Evolutionary conservation across 2,329 filamentous ascomycete genomes (phyloP).

Genomic region (Xylariaceae sp.): DNA sequence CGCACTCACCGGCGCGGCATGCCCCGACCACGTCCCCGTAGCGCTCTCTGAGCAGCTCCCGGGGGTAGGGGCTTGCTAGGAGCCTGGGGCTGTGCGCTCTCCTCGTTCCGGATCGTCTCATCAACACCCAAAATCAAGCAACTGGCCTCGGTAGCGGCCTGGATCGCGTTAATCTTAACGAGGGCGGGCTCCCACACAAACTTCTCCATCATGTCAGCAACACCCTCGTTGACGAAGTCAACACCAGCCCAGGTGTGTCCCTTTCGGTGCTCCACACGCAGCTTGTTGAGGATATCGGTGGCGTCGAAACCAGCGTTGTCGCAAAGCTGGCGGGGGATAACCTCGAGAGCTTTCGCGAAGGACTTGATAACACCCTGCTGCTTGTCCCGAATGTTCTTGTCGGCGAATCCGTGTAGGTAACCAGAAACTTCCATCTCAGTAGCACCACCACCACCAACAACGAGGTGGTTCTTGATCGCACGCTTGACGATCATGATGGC

Average conservation of each 20-base stretch:
- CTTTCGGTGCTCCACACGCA: conserved; percentile 93
- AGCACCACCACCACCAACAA: conserved; percentile 92
- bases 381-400: conserved; percentile 88
- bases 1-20: conserved; percentile 71
- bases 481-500: conserved; percentile 99
- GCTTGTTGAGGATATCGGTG: conserved; percentile 92
- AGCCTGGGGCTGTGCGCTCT: conserved; percentile 77
- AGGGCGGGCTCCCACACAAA: conserved; percentile 98
- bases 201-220: conserved; percentile 86
- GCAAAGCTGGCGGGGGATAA: conserved; percentile 93
- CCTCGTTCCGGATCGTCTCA: conserved; percentile 98
- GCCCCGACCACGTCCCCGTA: conserved; percentile 76
- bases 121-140: conserved; percentile 95
- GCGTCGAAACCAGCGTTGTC: conserved; percentile 98
- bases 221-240: conserved; percentile 87
- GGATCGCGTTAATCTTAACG: conserved; percentile 95
- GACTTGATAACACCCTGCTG: conserved; percentile 97
- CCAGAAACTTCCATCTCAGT: conserved; percentile 95
- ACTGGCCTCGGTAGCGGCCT: conserved; percentile 90
- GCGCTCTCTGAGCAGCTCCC: conserved; percentile 80
- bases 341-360: conserved; percentile 93
- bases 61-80: conserved; percentile 70
- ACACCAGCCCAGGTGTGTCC: conserved; percentile 92
- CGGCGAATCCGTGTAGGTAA: conserved; percentile 87
- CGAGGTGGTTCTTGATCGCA: conserved; percentile 87